Percentiles rank a stretch among this genome's conserved stretches.
Conservation (phyloP, 768 basidiomycete species). For the Pulveroboletus sp. region DNA sequence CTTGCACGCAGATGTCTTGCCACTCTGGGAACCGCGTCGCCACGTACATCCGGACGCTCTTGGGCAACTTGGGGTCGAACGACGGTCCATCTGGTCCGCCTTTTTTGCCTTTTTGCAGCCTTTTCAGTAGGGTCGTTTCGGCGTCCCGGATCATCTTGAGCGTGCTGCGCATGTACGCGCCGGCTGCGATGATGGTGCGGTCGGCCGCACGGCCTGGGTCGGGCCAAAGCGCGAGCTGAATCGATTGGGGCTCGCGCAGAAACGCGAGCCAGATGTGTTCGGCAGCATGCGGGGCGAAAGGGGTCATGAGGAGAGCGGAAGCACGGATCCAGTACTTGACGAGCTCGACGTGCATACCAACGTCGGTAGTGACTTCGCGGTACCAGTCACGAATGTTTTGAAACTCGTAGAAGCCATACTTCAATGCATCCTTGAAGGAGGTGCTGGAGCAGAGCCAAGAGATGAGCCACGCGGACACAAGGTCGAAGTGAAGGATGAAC, state of each 20-base stretch:
- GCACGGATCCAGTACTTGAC: conserved; percentile 79
- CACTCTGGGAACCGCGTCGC: conserved; percentile 89
- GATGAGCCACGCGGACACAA: background rate
- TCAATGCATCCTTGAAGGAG: conserved; percentile 93
- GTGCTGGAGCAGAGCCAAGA: conserved; percentile 53
- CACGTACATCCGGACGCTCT: conserved; percentile 84
- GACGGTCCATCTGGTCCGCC: conserved; percentile 38
- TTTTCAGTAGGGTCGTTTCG: conserved; percentile 74
- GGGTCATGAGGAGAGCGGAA: conserved; percentile 75
- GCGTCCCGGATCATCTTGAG: conserved; percentile 89
- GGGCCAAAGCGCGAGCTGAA: conserved; percentile 86
- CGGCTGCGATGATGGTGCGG: conserved; percentile 62
- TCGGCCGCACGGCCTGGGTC: conserved; percentile 57
- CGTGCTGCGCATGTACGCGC: conserved; percentile 83
- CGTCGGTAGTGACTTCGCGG: conserved; percentile 82
- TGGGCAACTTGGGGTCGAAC: conserved; percentile 84
- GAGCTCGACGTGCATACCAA: conserved; percentile 89
- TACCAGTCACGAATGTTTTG: conserved; percentile 94
- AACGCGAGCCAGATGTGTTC: conserved; percentile 84
- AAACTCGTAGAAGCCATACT: conserved; percentile 93
- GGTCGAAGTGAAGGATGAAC: conserved; percentile 26
- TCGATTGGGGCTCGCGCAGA: conserved; percentile 66
- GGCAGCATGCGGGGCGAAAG: conserved; percentile 90
- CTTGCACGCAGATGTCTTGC: conserved; percentile 81
- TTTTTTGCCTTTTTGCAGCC: conserved; percentile 74